These are phyloP conservation scores for Cystofilobasidium ferigula DNA, from an alignment of 768 basidiomycete species.

Conservation along the genomic window DNA sequence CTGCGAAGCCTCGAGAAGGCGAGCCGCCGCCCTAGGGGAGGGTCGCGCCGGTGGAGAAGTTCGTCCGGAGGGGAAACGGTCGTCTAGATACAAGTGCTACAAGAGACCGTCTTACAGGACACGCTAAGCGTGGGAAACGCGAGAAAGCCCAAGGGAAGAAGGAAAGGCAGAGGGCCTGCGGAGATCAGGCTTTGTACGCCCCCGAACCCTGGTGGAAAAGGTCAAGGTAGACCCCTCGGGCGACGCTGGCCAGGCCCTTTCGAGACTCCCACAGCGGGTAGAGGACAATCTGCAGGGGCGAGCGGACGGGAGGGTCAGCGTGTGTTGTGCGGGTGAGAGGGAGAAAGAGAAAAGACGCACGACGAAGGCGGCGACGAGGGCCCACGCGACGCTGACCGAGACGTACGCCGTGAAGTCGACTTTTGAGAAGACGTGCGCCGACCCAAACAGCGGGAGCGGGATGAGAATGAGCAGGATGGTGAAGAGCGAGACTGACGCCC, in stretches of 20 bases:
- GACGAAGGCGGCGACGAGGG: constrained; percentile 59
- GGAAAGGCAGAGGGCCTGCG: too few species aligned
- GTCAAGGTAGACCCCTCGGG: constrained; percentile 45
- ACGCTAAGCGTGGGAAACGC: too few species aligned
- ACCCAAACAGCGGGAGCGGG: constrained; percentile 77
- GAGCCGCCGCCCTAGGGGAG: too few species aligned
- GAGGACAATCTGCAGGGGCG: constrained; percentile 53
- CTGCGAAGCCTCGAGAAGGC: too few species aligned
- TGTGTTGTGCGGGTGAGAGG: neutral
- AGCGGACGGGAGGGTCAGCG: neutral
- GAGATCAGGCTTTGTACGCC: neutral
- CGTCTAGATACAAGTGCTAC: too few species aligned
- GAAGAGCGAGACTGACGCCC: constrained; percentile 59
- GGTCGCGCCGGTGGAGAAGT: too few species aligned
- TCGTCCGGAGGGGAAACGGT: too few species aligned
- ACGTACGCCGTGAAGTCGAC: constrained; percentile 54
- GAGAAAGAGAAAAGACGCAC: constrained; percentile 44
- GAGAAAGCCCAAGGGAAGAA: too few species aligned
- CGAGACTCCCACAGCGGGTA: constrained; percentile 82
- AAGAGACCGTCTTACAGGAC: too few species aligned
- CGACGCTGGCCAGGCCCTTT: constrained; percentile 51
- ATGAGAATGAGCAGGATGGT: constrained; percentile 42
- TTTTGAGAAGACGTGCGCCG: constrained; percentile 44
- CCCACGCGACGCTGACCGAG: constrained; percentile 67
- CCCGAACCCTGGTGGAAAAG: constrained; percentile 5